Conservation (phyloP, 805 yeast species). For the Kurtzmaniella fragi region DNA sequence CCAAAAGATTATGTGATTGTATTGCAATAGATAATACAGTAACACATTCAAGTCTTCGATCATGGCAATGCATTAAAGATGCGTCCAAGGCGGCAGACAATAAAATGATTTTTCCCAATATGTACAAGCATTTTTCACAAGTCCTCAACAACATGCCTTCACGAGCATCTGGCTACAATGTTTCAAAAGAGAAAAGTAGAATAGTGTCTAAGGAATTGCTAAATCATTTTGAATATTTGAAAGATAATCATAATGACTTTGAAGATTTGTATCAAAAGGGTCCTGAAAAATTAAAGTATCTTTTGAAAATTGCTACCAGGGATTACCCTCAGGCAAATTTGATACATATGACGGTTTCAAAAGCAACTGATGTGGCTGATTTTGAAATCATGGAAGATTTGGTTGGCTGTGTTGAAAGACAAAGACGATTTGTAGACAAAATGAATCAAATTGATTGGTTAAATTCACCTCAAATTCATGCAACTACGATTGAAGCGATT, state of each 20-base stretch:
- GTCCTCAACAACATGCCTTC: too few relatives aligned
- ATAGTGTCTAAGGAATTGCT: too few relatives aligned
- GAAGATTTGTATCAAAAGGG: too few relatives aligned
- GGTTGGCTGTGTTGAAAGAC: slow-evolving; percentile 8
- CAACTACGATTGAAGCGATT: slow-evolving; percentile 3
- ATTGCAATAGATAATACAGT: too few relatives aligned
- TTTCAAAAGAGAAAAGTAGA: too few relatives aligned
- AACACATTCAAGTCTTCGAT: too few relatives aligned
- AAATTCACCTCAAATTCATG: slow-evolving; percentile 3
- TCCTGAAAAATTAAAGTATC: too few relatives aligned
- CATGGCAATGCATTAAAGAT: too few relatives aligned
- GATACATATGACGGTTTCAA: slow-evolving; percentile 5
- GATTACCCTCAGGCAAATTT: slow-evolving; percentile 7
- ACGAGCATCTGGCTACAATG: too few relatives aligned
- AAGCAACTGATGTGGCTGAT: background rate
- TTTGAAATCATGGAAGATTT: slow-evolving; percentile 5
- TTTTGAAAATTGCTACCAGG: slow-evolving; percentile 3
- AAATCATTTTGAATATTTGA: too few relatives aligned
- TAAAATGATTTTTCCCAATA: background rate
- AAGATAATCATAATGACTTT: too few relatives aligned
- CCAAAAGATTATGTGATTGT: too few relatives aligned
- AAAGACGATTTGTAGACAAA: slow-evolving; percentile 8
- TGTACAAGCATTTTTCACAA: slow-evolving; percentile 1
- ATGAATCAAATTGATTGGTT: slow-evolving; percentile 9
- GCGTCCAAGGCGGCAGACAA: background rate